phyloP scores from a whole-genome alignment of 78 protist genomes.

The Speleostelium caveatum region DNA sequence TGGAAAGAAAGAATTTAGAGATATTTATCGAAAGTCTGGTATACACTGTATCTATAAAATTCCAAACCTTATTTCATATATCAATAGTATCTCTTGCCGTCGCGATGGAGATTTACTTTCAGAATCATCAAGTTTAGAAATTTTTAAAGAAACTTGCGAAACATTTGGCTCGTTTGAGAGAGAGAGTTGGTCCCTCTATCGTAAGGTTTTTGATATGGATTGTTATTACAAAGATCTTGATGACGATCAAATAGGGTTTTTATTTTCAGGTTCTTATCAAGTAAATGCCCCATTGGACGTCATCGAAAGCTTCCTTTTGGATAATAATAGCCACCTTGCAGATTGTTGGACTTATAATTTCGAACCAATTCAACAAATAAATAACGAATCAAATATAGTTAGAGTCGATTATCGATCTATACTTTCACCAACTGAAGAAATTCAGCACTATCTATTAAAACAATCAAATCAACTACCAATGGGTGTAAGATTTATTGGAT shows the following conservation, averaged over 20 bases:
- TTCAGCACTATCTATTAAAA: not conserved
- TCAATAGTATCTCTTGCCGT: not conserved
- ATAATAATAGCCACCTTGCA: not conserved
- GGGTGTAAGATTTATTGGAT: slow-evolving; percentile 38
- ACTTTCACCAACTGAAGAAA: not conserved
- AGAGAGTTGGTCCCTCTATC: slow-evolving; percentile 13
- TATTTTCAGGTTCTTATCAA: not conserved
- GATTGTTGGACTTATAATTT: slow-evolving; percentile 23
- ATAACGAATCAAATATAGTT: not conserved
- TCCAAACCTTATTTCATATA: slow-evolving; percentile 11
- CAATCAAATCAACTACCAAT: slow-evolving; percentile 9
- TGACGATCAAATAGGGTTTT: not conserved
- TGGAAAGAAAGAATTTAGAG: not conserved
- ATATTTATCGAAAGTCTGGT: slow-evolving; percentile 32
- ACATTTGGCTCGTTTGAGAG: slow-evolving; percentile 18
- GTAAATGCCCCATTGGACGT: not conserved
- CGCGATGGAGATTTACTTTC: not conserved
- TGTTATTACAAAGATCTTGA: slow-evolving; percentile 31
- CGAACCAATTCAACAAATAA: not conserved
- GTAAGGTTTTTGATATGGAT: not conserved
- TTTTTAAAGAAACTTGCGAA: slow-evolving; percentile 26
- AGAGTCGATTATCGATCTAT: slow-evolving; percentile 18
- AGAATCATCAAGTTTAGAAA: not conserved
- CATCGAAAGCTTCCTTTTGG: not conserved
- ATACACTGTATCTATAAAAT: slow-evolving; percentile 20